phyloP scores from a whole-genome alignment of 768 basidiomycete genomes.

The Rhodotorula toruloides region DNA sequence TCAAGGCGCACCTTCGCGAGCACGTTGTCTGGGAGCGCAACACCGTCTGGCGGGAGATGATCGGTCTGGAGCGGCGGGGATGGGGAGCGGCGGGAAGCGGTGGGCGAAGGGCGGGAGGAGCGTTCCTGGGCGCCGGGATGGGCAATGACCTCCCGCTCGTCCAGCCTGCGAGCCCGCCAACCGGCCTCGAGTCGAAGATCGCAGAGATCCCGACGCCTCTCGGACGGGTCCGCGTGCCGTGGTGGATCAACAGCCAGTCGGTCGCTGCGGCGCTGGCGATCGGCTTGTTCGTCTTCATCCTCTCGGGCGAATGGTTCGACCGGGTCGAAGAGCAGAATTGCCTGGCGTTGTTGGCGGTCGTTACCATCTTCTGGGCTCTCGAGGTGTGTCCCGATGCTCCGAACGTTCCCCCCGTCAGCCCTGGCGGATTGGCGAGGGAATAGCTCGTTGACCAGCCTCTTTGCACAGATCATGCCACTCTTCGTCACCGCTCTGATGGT shows the following conservation, averaged over 20 bases:
- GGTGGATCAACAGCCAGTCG: constrained; percentile 53
- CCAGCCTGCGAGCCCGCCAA: constrained; percentile 48
- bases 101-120: background rate
- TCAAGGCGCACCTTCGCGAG: constrained; percentile 56
- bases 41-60: constrained; percentile 96
- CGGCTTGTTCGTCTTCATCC: constrained; percentile 56
- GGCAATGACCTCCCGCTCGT: constrained; percentile 38
- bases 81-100: constrained; percentile 35
- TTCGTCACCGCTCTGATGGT: constrained; percentile 93
- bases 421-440: too few relatives aligned
- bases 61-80: constrained; percentile 52
- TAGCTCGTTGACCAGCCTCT: background rate
- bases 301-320: constrained; percentile 60
- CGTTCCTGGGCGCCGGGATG: background rate
- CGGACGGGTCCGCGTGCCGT: constrained; percentile 55
- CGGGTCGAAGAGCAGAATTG: constrained; percentile 75
- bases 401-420: background rate
- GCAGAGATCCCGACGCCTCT: constrained; percentile 62
- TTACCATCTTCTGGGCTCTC: constrained; percentile 91
- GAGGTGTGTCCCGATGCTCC: constrained; percentile 59
- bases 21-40: constrained; percentile 90
- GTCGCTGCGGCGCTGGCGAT: constrained; percentile 52
- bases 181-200: constrained; percentile 41
- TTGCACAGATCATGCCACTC: constrained; percentile 75
- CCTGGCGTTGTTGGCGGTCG: constrained; percentile 80